Percentiles rank a stretch among this genome's conserved stretches.
These are phyloP conservation scores for Sporothrix sp. DNA, from an alignment of 2,329 filamentous ascomycete genomes.

Conservation along the genomic window DNA sequence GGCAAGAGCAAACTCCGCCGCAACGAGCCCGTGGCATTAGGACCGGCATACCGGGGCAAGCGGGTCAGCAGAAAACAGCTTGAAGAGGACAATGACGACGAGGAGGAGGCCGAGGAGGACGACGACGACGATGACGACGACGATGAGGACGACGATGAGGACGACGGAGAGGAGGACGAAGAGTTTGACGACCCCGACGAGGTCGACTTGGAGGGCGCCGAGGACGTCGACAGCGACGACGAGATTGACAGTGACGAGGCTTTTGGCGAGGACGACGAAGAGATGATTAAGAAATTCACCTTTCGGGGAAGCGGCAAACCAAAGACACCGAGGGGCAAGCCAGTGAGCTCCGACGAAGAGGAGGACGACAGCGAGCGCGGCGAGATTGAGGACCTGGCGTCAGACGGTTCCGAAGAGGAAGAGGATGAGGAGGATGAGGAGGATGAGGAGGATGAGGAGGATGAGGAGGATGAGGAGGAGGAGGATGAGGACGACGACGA, in stretches of 20 bases:
- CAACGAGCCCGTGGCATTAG: slow-evolving; percentile 57
- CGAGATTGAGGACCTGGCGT: background rate
- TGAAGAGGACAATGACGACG: slow-evolving; percentile 44
- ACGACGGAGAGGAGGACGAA: slow-evolving; percentile 27
- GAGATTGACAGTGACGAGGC: slow-evolving; percentile 59
- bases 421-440: slow-evolving; percentile 40
- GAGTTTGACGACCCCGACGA: slow-evolving; percentile 47
- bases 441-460: slow-evolving; percentile 22
- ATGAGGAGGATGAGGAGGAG: slow-evolving; percentile 23
- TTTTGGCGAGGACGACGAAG: slow-evolving; percentile 75
- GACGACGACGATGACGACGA: slow-evolving; percentile 45
- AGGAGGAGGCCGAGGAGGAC: slow-evolving; percentile 43
- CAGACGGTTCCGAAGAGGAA: slow-evolving; percentile 29
- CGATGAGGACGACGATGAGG: slow-evolving; percentile 37
- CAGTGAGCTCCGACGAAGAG: slow-evolving; percentile 24
- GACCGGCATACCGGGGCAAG: slow-evolving; percentile 70
- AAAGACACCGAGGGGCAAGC: slow-evolving; percentile 27
- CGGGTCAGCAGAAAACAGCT: slow-evolving; percentile 62
- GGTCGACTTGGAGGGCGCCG: slow-evolving; percentile 44
- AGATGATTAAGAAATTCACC: slow-evolving; percentile 65
- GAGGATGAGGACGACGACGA: slow-evolving; percentile 26
- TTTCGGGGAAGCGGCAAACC: slow-evolving; percentile 51
- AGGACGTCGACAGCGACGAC: slow-evolving; percentile 40
- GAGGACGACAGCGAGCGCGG: slow-evolving; percentile 27
- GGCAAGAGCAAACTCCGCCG: slow-evolving; percentile 78